phyloP scores from a whole-genome alignment of 2,329 filamentous ascomycete genomes.

The Massarina eburnea region DNA sequence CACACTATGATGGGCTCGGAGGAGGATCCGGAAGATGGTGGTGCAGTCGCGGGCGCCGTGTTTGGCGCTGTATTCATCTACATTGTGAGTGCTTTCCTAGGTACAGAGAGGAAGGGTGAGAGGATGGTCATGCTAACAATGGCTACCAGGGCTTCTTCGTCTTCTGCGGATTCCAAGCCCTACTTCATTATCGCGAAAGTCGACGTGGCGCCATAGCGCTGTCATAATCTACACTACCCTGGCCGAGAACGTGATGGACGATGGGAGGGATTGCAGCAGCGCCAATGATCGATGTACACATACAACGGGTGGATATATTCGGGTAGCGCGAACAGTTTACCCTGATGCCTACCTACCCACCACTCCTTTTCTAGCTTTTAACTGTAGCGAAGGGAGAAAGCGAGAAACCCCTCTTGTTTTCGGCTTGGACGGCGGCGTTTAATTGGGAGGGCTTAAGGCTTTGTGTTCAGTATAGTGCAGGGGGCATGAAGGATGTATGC shows the following conservation, averaged over 20 bases:
- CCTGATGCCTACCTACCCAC: too few species aligned
- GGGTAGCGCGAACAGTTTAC: too few species aligned
- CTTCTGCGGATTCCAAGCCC: constrained; percentile 88
- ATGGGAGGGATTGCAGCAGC: too few species aligned
- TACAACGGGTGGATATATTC: too few species aligned
- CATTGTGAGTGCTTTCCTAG: constrained; percentile 61
- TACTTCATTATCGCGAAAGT: constrained; percentile 80
- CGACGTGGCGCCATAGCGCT: constrained; percentile 82
- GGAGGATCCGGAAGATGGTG: constrained; percentile 69
- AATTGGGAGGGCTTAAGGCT: neutral
- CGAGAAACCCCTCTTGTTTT: neutral
- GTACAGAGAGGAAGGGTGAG: too few species aligned
- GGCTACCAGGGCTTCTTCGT: constrained; percentile 77
- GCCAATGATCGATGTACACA: too few species aligned
- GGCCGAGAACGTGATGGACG: too few species aligned
- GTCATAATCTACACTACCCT: constrained; percentile 45
- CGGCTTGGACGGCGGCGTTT: constrained; percentile 11
- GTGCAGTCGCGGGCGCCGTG: constrained; percentile 78
- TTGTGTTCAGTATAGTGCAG: neutral
- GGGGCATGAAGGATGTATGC: neutral
- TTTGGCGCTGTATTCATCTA: constrained; percentile 90
- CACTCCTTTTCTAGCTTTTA: constrained; percentile 1
- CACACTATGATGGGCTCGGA: constrained; percentile 80
- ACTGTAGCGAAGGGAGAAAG: too few species aligned
- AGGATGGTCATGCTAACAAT: too few species aligned